Conservation (phyloP, 2,329 filamentous ascomycete genomes). For the Ascochyta lentis region DNA sequence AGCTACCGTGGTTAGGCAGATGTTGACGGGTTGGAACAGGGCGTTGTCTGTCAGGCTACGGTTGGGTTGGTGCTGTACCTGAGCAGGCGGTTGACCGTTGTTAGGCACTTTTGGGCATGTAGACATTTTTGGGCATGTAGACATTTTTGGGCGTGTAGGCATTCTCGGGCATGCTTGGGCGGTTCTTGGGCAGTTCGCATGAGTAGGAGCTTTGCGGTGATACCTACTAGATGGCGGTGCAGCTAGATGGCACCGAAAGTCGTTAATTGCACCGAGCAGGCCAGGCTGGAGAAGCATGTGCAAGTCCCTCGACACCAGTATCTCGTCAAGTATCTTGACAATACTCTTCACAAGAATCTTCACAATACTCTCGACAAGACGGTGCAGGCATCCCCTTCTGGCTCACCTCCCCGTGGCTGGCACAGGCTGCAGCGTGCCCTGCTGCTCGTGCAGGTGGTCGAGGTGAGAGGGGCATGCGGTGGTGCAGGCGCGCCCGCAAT, state of each 20-base stretch:
- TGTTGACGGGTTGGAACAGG: conserved; percentile 10
- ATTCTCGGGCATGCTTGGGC: background rate
- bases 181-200: background rate
- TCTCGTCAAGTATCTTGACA: too few relatives aligned
- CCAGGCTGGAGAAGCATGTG: background rate
- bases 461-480: background rate
- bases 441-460: conserved; percentile 4
- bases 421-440: background rate
- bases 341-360: too few relatives aligned
- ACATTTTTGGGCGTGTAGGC: too few relatives aligned
- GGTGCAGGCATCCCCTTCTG: too few relatives aligned
- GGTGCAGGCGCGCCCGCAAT: background rate
- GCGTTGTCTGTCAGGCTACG: conserved; percentile 4
- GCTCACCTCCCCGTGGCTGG: background rate
- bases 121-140: too few relatives aligned
- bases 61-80: conserved; percentile 19
- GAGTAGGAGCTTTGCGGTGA: background rate
- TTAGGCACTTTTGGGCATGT: too few relatives aligned
- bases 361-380: too few relatives aligned
- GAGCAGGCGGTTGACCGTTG: conserved; percentile 14
- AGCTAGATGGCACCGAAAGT: background rate
- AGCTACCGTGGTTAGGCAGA: conserved; percentile 23
- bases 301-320: too few relatives aligned
- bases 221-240: background rate
- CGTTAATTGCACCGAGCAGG: conserved; percentile 8